Evolutionary conservation across 768 basidiomycete genomes (phyloP).

Genomic region (Podaxis rugospora): DNA sequence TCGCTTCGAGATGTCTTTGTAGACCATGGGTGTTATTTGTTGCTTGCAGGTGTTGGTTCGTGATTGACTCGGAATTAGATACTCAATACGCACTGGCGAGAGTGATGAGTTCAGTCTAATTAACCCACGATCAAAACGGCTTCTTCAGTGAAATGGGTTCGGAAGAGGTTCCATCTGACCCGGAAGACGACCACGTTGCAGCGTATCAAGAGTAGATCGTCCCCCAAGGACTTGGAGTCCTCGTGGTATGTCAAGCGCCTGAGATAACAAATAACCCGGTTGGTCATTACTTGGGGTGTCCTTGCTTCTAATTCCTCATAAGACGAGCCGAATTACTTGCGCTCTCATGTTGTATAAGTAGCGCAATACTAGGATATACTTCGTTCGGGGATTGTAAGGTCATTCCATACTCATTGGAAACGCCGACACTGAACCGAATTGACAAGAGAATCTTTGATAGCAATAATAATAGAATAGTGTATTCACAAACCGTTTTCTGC

Average conservation of each 20-base stretch:
- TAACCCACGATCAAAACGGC: conserved; percentile 10
- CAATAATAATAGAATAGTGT: no score
- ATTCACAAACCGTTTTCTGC: no score
- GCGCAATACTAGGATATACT: no score
- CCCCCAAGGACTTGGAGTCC: not conserved
- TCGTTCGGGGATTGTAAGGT: no score
- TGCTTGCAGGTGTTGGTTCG: not conserved
- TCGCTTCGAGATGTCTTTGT: not conserved
- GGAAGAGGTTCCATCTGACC: not conserved
- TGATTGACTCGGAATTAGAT: not conserved
- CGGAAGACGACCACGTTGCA: not conserved
- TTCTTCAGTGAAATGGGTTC: not conserved
- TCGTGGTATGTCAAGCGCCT: not conserved
- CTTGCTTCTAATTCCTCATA: not conserved
- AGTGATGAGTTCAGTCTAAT: not conserved
- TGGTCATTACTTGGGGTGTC: not conserved
- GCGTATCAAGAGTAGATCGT: not conserved
- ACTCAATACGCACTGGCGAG: not conserved
- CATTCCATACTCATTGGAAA: no score
- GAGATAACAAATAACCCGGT: not conserved
- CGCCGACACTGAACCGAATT: no score
- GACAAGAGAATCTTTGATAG: no score
- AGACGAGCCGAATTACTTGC: not conserved
- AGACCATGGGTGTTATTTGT: not conserved
- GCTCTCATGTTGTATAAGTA: not conserved